Base-by-base conservation (phyloP, 202 grass and related monocot species). In the Hordeum pubiflorum region DNA sequence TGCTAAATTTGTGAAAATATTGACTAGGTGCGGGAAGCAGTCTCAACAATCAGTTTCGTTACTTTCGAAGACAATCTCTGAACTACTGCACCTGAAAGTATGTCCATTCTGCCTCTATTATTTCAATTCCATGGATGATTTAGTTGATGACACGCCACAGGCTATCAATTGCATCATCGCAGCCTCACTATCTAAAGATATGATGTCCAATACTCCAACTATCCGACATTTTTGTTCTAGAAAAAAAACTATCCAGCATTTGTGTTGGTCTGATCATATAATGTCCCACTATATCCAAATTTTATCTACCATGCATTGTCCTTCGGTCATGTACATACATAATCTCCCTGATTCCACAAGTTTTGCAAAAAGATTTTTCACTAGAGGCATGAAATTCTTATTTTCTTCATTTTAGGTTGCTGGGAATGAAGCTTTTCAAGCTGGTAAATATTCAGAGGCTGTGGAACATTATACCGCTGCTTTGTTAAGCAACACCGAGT, bases 341-440 rank as follows among this genome's bases (percentile, higher is more conserved):
- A 29, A 74, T 78, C 3, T 84, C 15, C 50, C 37, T 59, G 10
- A 17, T 77, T 26, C 31, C 62, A 65, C 34, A 81, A 68, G 60
- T 10, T 63, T 61, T 63, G 20, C 62, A 69, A 78, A 69, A 78
- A 13, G 60, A 63, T 38, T 61, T 70, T 62, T 44, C 26, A 70
- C n/a, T 84, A 24, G 21, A 83, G 20, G 34, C 41, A 74, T 76
- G 12, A 63, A 14, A 38, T 61, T 79, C 7, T 71, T 84, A 43
- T 62, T 84, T 87, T 12, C 14, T 79, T 24, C 33, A 83, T 65
- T 79, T 87, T 65, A 97, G 94, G 88, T 77, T 77, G 79, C 89
- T 74, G 94, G 94, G 58, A 97, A 94, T 70, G 90, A 91, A 89
- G 91, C 94, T 61, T 97, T 97, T 86, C 90, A 92, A 66, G 76